phyloP scores from a whole-genome alignment of 805 yeast species.

The Candida berthetii region DNA sequence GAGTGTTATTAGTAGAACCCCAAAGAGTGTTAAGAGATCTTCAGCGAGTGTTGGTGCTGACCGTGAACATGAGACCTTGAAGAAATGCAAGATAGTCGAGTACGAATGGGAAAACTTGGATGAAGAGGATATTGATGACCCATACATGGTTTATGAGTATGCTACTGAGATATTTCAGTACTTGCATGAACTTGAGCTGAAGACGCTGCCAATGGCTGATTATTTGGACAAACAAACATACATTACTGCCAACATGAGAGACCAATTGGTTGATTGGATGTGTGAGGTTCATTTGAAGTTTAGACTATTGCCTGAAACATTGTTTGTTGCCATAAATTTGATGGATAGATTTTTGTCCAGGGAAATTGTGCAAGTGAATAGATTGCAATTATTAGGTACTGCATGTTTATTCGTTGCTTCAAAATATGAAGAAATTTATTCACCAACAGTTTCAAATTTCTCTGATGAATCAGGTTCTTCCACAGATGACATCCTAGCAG shows the following conservation, averaged over 20 bases:
- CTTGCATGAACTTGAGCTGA: constrained; percentile 62
- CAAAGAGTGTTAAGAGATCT: constrained; percentile 37
- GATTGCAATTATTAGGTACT: constrained; percentile 80
- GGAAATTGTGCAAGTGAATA: constrained; percentile 72
- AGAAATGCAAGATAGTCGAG: constrained; percentile 20
- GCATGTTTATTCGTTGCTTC: constrained; percentile 86
- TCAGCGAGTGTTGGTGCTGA: constrained; percentile 18
- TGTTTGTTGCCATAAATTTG: constrained; percentile 75
- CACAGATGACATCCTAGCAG: constrained; percentile 78
- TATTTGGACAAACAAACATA: constrained; percentile 35
- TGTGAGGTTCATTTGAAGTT: constrained; percentile 84
- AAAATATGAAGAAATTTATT: constrained; percentile 87
- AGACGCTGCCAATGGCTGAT: constrained; percentile 55
- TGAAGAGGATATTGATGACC: constrained; percentile 74
- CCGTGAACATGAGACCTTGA: constrained; percentile 5
- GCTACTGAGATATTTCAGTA: constrained; percentile 82
- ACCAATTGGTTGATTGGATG: constrained; percentile 90
- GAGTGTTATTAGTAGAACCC: not conserved
- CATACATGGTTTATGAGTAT: constrained; percentile 90
- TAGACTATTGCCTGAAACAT: constrained; percentile 80
- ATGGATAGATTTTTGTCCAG: constrained; percentile 83
- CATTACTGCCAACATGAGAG: constrained; percentile 52
- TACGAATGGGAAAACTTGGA: constrained; percentile 70
- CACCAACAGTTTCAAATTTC: constrained; percentile 82
- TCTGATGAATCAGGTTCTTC: constrained; percentile 79